phyloP scores from a whole-genome alignment of 345 rosid species.

The Brassica rapa region DNA sequence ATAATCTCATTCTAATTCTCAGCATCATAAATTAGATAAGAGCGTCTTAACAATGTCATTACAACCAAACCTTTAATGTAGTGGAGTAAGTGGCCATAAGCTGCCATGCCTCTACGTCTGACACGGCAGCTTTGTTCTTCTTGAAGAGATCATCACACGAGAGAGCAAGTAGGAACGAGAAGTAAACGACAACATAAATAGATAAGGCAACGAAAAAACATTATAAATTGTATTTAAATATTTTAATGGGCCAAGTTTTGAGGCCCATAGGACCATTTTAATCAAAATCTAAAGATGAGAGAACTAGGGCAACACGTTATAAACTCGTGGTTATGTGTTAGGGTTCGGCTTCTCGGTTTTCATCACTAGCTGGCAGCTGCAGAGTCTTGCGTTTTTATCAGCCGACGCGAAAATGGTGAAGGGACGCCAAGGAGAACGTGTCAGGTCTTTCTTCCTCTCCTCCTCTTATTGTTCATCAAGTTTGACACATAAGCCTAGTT shows the following conservation, averaged over 20 bases:
- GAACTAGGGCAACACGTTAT: conserved; percentile 17
- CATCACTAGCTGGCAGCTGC: conserved; percentile 22
- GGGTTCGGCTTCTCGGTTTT: conserved; percentile 16
- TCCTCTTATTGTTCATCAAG: background rate
- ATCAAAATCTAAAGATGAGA: conserved; percentile 3
- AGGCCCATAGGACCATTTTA: conserved; percentile 5
- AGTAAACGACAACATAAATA: too few relatives aligned
- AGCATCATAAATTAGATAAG: too few relatives aligned
- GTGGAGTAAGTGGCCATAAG: too few relatives aligned
- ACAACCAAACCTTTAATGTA: too few relatives aligned
- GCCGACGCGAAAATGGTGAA: conserved; percentile 59
- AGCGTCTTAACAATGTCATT: too few relatives aligned
- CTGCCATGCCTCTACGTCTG: too few relatives aligned
- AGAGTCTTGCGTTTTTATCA: conserved; percentile 4
- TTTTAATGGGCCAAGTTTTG: background rate
- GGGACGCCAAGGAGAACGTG: conserved; percentile 75
- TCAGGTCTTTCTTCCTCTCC: conserved; percentile 42
- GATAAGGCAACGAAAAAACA: background rate
- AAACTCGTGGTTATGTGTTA: background rate
- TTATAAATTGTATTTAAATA: background rate
- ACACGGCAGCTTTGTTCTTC: too few relatives aligned
- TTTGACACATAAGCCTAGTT: background rate
- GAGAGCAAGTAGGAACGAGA: too few relatives aligned
- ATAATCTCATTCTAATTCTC: too few relatives aligned
- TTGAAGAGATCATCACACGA: too few relatives aligned